These are phyloP conservation scores for Bryopsis sp. DNA, from an alignment of 139 green algal genomes.

Conservation along the genomic window DNA sequence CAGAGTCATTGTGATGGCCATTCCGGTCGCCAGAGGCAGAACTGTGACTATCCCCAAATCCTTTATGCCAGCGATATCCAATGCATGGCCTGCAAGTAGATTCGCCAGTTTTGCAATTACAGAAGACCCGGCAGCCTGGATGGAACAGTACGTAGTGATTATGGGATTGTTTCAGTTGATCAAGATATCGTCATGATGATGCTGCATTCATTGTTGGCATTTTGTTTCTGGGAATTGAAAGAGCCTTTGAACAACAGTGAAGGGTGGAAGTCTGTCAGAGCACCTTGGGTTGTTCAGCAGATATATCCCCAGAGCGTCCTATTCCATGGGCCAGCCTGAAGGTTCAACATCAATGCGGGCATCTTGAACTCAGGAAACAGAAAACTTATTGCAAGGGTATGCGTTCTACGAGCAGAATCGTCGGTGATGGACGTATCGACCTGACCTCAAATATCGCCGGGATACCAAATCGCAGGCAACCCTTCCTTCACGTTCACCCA, in stretches of 20 bases:
- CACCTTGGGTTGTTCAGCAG: constrained; percentile 95
- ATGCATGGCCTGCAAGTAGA: constrained; percentile 62
- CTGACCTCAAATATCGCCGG: constrained; percentile 33
- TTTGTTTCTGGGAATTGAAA: too few relatives aligned
- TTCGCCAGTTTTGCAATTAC: constrained; percentile 69
- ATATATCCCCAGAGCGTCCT: constrained; percentile 78
- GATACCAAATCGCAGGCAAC: constrained; percentile 69
- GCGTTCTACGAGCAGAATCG: too few relatives aligned
- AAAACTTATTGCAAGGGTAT: too few relatives aligned
- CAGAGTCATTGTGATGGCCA: constrained; percentile 74
- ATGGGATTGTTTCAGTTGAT: too few relatives aligned
- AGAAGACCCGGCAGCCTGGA: constrained; percentile 82
- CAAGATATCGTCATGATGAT: too few relatives aligned
- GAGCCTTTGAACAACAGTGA: too few relatives aligned
- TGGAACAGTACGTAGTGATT: too few relatives aligned
- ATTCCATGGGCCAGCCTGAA: constrained; percentile 86
- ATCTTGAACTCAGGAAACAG: too few relatives aligned
- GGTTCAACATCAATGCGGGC: constrained; percentile 7
- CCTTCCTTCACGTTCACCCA: constrained; percentile 88
- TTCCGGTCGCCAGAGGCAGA: constrained; percentile 86
- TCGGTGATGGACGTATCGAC: neutral
- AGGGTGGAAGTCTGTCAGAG: too few relatives aligned
- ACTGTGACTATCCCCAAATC: constrained; percentile 28
- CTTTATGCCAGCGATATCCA: constrained; percentile 48
- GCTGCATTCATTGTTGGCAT: too few relatives aligned